Percentiles rank a stretch among this genome's conserved stretches.
These are phyloP conservation scores for Phytophthora cryptogea DNA, from an alignment of 352 stramenopile species.

Conservation along the genomic window DNA sequence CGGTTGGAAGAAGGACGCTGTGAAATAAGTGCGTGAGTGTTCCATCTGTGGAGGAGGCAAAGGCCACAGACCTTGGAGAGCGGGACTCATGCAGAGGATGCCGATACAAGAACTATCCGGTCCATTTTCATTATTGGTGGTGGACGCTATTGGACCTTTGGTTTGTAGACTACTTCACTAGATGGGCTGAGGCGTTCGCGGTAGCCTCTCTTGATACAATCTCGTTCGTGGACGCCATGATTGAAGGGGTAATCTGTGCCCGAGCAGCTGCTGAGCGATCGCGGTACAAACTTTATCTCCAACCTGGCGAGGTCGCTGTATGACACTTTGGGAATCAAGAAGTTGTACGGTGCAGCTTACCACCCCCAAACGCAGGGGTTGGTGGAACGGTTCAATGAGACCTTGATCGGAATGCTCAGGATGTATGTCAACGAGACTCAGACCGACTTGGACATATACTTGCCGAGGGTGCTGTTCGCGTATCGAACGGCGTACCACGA, in stretches of 20 bases:
- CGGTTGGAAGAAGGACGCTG: background rate
- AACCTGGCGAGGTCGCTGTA: slow-evolving; percentile 2
- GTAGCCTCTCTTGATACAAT: background rate
- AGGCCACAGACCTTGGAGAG: background rate
- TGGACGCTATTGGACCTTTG: background rate
- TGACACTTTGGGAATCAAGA: background rate
- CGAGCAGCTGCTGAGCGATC: background rate
- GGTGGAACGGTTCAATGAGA: slow-evolving; percentile 3
- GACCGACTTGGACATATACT: slow-evolving; percentile 2
- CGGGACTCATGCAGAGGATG: slow-evolving; percentile 2
- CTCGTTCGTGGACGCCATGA: background rate
- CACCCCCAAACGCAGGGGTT: slow-evolving; percentile 2
- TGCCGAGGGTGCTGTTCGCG: background rate
- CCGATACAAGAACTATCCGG: background rate
- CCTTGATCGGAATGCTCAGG: background rate
- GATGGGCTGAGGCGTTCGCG: background rate
- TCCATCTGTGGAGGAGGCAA: background rate
- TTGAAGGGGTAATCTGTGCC: background rate
- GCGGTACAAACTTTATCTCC: slow-evolving; percentile 1
- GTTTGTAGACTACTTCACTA: background rate
- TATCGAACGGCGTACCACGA: slow-evolving; percentile 1
- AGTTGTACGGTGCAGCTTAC: background rate
- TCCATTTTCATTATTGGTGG: background rate
- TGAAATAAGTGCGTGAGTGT: background rate
- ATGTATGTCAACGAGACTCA: slow-evolving; percentile 1